Conservation (phyloP, 768 basidiomycete species). For the Serendipita sp. region DNA sequence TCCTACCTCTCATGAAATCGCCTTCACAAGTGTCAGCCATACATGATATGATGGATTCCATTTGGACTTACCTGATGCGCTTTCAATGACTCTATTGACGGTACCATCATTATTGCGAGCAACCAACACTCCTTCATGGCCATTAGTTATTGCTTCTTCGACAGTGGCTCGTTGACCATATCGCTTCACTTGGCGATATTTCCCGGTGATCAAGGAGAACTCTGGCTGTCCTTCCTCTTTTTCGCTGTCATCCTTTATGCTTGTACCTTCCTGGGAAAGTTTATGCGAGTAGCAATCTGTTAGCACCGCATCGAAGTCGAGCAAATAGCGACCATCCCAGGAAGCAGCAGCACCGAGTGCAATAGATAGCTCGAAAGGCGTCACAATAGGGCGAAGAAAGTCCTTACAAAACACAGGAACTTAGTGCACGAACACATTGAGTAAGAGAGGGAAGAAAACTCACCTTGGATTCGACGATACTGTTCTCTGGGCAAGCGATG, state of each 20-base stretch:
- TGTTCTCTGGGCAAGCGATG: constrained; percentile 90
- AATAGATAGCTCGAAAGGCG: constrained; percentile 79
- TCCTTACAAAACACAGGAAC: constrained; percentile 50
- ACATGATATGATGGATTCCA: background rate
- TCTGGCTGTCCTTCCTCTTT: constrained; percentile 42
- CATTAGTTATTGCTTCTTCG: constrained; percentile 11
- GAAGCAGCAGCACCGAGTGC: constrained; percentile 50
- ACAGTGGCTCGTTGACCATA: constrained; percentile 28
- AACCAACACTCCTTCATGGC: constrained; percentile 31
- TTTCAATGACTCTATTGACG: constrained; percentile 40
- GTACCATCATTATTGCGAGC: constrained; percentile 50
- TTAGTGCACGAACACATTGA: background rate
- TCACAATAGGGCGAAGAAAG: constrained; percentile 79
- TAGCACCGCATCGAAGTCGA: constrained; percentile 57
- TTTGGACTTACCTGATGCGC: constrained; percentile 46
- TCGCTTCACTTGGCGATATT: constrained; percentile 60
- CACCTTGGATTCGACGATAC: constrained; percentile 58
- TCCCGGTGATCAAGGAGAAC: constrained; percentile 79
- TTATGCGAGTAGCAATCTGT: background rate
- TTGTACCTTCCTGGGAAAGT: constrained; percentile 12
- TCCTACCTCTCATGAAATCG: constrained; percentile 55
- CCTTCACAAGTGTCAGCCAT: constrained; percentile 24
- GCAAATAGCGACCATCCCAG: constrained; percentile 66
- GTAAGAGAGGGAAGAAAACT: constrained; percentile 7
- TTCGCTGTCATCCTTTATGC: background rate